A percentile compares a stretch with the other conserved stretches of the same genome.
phyloP scores from a whole-genome alignment of 768 basidiomycete genomes.

The Vishniacozyma victoriae region DNA sequence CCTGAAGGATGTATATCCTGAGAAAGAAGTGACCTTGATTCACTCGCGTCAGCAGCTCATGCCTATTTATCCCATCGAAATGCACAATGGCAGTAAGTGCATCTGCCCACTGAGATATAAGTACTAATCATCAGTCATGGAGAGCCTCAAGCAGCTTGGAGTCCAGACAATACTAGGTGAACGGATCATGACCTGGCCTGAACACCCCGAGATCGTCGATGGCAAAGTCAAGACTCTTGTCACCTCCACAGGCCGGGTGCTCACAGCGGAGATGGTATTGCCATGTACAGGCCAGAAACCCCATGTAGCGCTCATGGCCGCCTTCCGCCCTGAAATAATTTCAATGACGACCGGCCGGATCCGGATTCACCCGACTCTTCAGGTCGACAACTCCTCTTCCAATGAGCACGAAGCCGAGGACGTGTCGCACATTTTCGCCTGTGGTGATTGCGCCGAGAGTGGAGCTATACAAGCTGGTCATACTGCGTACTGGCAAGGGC shows the following conservation, averaged over 20 bases:
- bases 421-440: constrained; percentile 40
- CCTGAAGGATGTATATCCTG: constrained; percentile 45
- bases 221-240: constrained; percentile 28
- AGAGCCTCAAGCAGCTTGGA: constrained; percentile 28
- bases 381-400: constrained; percentile 3
- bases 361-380: constrained; percentile 34
- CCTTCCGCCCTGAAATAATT: constrained; percentile 33
- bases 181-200: constrained; percentile 32
- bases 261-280: constrained; percentile 39
- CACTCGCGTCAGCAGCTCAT: constrained; percentile 46
- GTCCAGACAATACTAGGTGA: constrained; percentile 37
- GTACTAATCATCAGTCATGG: constrained; percentile 18
- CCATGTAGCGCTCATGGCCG: constrained; percentile 34
- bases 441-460: constrained; percentile 45
- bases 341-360: constrained; percentile 30
- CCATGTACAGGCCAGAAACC: constrained; percentile 46
- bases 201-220: constrained; percentile 23
- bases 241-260: constrained; percentile 34
- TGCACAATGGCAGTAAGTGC: constrained; percentile 44
- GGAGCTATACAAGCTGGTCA: constrained; percentile 47
- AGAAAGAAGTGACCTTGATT: constrained; percentile 46
- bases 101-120: not conserved
- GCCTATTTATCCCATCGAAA: constrained; percentile 42
- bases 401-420: constrained; percentile 2
- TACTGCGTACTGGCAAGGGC: constrained; percentile 45